Base-by-base conservation (phyloP, 2,329 filamentous ascomycete species). In the Venturia nashicola region DNA sequence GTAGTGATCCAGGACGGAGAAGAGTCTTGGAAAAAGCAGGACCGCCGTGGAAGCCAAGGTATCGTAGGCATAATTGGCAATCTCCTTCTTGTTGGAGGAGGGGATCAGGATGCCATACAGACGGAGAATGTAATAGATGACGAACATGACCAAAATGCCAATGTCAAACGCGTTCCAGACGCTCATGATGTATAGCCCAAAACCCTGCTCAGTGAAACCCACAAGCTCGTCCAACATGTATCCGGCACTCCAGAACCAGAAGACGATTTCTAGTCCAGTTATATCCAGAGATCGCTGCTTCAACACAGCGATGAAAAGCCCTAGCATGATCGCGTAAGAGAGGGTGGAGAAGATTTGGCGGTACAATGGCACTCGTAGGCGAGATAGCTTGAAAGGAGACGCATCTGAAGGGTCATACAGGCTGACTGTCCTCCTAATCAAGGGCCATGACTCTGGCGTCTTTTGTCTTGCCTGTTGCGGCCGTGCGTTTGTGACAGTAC, bases 81-180 rank as follows among this genome's bases (percentile, higher is more conserved):
- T 87, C 55, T 83, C 81, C 66, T 88, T 82, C 59, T 81, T 83
- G 62, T 79, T 78, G 27, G 86, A 83, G 68, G 92, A 89, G 1
- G 90, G 85, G 68, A 96, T 80, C 65, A 96, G 86, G 61, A 96
- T 88, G 23, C 91, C 91, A 70, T 95, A 96, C 16, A 94, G 82
- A 64, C 93, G 86, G 78, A 97, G 86, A 70, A 89, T 89, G 73
- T 96, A 96, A 78, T 97, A 97, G 64, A 90, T 83, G 70, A 95
- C 86, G 69, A 97, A 85, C 66, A 97, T 79, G 32, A 96, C 77
- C 62, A 97, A 77, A 62, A 97, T 97, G 9, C 92, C 92, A 44
- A 97, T 79, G 72, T 97, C 93, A 74, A 97, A 96, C 44, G 92
- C 85, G 74, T 97, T 97, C 93, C 93, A 97, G 74, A 97, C 94